Evolutionary conservation across 352 stramenopile genomes (phyloP), one percentile per base, ranked within the genome.

Genomic region (Pythium volutum): DNA sequence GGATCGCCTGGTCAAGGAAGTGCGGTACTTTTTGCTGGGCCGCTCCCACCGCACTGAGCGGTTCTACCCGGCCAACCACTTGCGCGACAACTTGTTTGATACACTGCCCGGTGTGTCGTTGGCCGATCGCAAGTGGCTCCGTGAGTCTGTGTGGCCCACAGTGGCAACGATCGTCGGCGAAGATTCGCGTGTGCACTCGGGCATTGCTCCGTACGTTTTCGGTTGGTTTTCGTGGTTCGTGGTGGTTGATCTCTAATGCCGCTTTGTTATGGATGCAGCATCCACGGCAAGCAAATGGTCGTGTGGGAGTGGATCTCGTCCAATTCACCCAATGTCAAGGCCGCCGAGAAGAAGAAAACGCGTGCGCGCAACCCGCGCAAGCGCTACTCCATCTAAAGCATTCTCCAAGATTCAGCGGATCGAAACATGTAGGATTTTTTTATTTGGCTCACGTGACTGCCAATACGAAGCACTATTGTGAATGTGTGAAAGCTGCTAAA

Each of bases 1-100:
- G 8, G 79, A 88, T 57, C 76, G 81, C 0, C 76, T 88, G 23
- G 74, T 88, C 25, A 88, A 87, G 54, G 81, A 91, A 62, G 81
- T 86, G 45, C 81, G 81, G 22, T 88, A 79, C 29, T 79, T 77
- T 46, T 59, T 91, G 34, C 54, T 91, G 14, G 66, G 73, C 43
- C 75, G 78, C 31, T 76, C 74, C 14, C 64, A 70, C 6, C 59
- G 58, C 4, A 34, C 71, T 0, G 66, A 87, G 49, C 70, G 67
- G 5, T 77, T 70, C 26, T 91, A 88, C 38, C 75, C 78, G 3
- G 75, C 74, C 4, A 76, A 82, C 38, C 75, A 85, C 52, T 36
- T 91, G 20, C 75, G 81, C 25, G 81, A 91, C 33, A 64, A 88
- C 33, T 64, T 91, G 20, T 82, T 91, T 34, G 77, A 87, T 10